Conservation (phyloP, 306 rosid genomes). For the Rosa persica region DNA sequence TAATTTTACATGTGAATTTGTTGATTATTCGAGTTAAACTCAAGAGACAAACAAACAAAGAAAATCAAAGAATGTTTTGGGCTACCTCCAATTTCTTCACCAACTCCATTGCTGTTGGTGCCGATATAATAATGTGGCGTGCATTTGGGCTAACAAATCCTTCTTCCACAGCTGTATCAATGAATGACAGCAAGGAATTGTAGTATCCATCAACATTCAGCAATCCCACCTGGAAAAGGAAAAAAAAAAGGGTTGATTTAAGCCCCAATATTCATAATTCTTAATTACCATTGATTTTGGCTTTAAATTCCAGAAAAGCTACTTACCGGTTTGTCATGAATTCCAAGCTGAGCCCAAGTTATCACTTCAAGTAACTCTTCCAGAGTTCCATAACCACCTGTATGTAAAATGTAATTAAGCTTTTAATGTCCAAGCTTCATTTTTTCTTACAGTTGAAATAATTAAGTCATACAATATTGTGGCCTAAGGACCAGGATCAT, state of each 20-base stretch:
- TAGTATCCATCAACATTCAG: constrained; percentile 97
- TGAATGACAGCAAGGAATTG: constrained; percentile 77
- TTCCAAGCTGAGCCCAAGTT: constrained; percentile 99
- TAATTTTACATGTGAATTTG: constrained; percentile 1
- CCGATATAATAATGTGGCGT: constrained; percentile 89
- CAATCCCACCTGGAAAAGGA: constrained; percentile 66
- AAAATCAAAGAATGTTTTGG: neutral
- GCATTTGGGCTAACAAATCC: constrained; percentile 90
- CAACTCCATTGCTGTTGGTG: constrained; percentile 83
- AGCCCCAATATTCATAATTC: neutral
- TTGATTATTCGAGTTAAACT: neutral
- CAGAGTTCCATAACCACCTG: constrained; percentile 98
- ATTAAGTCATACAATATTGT: neutral
- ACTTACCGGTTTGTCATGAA: constrained; percentile 92
- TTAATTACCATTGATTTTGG: neutral
- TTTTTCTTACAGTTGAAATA: neutral
- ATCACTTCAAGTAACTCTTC: constrained; percentile 98
- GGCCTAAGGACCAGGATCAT: neutral
- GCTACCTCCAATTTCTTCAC: constrained; percentile 94
- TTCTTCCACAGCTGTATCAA: constrained; percentile 97
- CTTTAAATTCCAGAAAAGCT: constrained; percentile 3
- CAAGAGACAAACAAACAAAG: neutral
- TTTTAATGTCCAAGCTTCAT: constrained; percentile 10
- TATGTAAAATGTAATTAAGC: constrained; percentile 25
- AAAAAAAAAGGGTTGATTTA: neutral